A percentile compares a stretch with the other conserved stretches of the same genome.
Evolutionary conservation across 257 asterid species (phyloP).

Genomic region (Cynanchum wilfordii): DNA sequence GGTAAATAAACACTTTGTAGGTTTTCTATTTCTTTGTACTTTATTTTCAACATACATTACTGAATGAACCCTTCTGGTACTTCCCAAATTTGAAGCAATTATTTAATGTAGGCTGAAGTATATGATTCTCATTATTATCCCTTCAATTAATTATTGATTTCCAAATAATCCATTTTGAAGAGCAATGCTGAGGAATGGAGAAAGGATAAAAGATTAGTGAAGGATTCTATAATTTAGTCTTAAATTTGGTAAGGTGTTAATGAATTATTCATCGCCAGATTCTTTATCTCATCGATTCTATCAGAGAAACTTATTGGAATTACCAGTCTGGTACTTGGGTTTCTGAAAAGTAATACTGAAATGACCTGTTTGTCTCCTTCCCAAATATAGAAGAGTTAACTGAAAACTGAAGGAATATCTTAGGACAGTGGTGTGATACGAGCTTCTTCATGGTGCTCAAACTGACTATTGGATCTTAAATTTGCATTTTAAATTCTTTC

Average conservation of each 20-base stretch:
- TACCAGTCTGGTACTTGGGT: background rate
- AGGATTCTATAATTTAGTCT: too few relatives aligned
- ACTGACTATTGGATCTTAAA: background rate
- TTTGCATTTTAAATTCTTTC: background rate
- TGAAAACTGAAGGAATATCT: background rate
- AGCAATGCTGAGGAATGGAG: background rate
- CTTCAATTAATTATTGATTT: background rate
- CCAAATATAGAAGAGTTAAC: background rate
- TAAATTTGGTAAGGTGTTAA: too few relatives aligned
- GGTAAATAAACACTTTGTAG: conserved; percentile 35
- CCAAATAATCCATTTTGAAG: background rate
- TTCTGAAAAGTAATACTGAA: background rate
- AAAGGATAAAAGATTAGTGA: too few relatives aligned
- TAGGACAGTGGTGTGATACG: background rate
- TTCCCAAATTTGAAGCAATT: background rate
- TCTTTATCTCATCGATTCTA: background rate
- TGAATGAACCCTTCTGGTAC: background rate
- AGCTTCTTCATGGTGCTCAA: background rate
- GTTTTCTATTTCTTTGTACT: conserved; percentile 5
- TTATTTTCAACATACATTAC: background rate
- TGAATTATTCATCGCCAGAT: background rate
- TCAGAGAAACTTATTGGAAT: background rate
- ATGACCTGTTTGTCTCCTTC: background rate
- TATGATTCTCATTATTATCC: background rate
- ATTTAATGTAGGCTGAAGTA: background rate